Conservation (phyloP, 1,284 basidiomycete species). For the Trametes hirsuta region DNA sequence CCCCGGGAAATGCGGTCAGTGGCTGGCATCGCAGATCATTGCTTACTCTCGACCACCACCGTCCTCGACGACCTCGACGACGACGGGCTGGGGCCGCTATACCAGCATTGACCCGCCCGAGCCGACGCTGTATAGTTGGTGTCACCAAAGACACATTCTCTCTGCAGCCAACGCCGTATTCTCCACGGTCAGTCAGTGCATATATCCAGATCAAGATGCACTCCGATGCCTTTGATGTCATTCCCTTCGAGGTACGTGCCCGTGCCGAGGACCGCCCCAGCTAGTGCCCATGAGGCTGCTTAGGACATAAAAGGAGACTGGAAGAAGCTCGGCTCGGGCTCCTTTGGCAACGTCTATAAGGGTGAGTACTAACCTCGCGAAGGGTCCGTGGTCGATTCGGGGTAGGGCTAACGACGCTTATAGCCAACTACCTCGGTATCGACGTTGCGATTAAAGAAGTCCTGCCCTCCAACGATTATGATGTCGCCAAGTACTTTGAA, state of each 20-base stretch:
- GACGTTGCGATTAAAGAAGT: constrained; percentile 98
- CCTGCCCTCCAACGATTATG: constrained; percentile 85
- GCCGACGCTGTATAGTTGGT: not conserved
- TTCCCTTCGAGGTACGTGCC: constrained; percentile 70
- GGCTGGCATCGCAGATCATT: constrained; percentile 10
- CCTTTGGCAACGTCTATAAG: constrained; percentile 92
- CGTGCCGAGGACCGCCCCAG: not conserved
- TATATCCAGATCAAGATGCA: constrained; percentile 28
- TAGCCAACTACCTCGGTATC: constrained; percentile 90
- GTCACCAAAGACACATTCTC: not conserved
- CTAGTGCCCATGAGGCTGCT: constrained; percentile 16
- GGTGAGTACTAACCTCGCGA: constrained; percentile 45
- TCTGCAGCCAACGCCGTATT: not conserved
- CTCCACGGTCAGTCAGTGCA: not conserved
- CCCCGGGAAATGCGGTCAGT: constrained; percentile 8
- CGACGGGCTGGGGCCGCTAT: constrained; percentile 21
- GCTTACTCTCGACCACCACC: constrained; percentile 19
- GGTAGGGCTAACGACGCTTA: not conserved
- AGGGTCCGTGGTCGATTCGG: constrained; percentile 11
- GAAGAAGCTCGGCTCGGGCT: constrained; percentile 88
- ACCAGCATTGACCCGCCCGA: not conserved
- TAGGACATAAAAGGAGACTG: constrained; percentile 89
- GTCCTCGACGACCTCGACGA: constrained; percentile 9
- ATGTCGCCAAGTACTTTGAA: constrained; percentile 97
- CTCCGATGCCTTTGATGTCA: constrained; percentile 80